Evolutionary conservation across 352 stramenopile species (phyloP), one percentile per base, ranked within the genome.

Genomic region (Paralagenidium karlingii): DNA sequence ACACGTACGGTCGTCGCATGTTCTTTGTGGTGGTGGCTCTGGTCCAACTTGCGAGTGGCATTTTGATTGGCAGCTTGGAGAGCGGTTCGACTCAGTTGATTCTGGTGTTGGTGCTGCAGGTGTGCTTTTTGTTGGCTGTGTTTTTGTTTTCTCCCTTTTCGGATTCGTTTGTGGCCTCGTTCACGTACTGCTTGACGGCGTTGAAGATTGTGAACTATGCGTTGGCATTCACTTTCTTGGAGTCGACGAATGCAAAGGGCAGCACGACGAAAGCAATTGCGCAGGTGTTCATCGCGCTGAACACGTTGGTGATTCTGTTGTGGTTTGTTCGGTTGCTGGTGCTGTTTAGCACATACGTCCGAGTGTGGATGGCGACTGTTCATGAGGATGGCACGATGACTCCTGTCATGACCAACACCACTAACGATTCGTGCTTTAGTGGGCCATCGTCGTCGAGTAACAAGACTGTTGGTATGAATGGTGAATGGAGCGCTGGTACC

Each of bases 171-270:
- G 58, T 73, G 40, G 49, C 64, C 21, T 49, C 63, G 20, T 51
- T 75, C 30, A 71, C 65, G 41, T 79, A 78, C 41, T 58, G 43
- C 0, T 38, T 83, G n/a, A 41, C 51, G 11, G 27, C 59, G 34
- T 32, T 78, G 42, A 81, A 77, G 48, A 60, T 81, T n/a, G 22
- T 76, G 24, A 84, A 84, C 48, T 78, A 74, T 24, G 48, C 50
- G 0, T 20, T 84, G 15, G 63, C 61, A 5, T 80, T 81, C 31
- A 53, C 61, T 19, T 84, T 78, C 45, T 48, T 81, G 1, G 58
- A 74, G 38, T 60, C 56, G 18, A n/a, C n/a, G n/a, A n/a, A n/a
- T n/a, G 62, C 79, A 55, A 55, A 63, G 12, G 38, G 55, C 12
- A 58, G 52, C 6, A 52, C 38, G 0, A 55, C 63, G 11, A 59